These are phyloP conservation scores for Abrus pulchellus DNA, from an alignment of 306 rosid genomes.

Conservation along the genomic window DNA sequence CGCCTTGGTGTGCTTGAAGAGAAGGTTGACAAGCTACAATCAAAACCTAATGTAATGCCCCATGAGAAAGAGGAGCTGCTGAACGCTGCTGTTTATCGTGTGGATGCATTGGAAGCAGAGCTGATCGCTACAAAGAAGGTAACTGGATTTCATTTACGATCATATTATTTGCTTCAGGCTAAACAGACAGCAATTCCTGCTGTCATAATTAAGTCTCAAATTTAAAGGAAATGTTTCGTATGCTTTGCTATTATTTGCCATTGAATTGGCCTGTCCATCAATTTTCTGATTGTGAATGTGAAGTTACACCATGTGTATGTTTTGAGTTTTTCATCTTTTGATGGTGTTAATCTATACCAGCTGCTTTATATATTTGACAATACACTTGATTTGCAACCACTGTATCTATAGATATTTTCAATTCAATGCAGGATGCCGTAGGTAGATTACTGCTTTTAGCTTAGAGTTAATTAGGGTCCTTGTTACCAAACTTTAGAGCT, in stretches of 20 bases:
- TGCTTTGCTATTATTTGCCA: constrained; percentile 3
- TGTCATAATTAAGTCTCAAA: constrained; percentile 22
- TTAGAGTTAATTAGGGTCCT: neutral
- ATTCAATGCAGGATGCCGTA: neutral
- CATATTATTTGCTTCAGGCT: constrained; percentile 17
- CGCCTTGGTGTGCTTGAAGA: constrained; percentile 78
- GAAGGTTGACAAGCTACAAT: constrained; percentile 72
- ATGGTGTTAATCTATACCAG: neutral
- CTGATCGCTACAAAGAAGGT: constrained; percentile 87
- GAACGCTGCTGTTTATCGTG: constrained; percentile 91
- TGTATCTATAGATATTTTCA: neutral
- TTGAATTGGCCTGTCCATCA: constrained; percentile 21
- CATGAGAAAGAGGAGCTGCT: constrained; percentile 83
- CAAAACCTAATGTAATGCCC: constrained; percentile 87
- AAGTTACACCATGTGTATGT: neutral
- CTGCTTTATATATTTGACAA: neutral
- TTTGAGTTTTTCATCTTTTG: constrained; percentile 9
- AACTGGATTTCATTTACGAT: constrained; percentile 27
- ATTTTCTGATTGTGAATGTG: neutral
- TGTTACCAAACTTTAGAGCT: constrained; percentile 6
- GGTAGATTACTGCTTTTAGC: neutral
- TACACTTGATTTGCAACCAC: neutral
- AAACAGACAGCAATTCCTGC: neutral
- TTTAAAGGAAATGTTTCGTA: neutral
- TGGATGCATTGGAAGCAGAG: constrained; percentile 92